phyloP scores from a whole-genome alignment of 768 basidiomycete species.

The Omphalotus guepiniiformis region DNA sequence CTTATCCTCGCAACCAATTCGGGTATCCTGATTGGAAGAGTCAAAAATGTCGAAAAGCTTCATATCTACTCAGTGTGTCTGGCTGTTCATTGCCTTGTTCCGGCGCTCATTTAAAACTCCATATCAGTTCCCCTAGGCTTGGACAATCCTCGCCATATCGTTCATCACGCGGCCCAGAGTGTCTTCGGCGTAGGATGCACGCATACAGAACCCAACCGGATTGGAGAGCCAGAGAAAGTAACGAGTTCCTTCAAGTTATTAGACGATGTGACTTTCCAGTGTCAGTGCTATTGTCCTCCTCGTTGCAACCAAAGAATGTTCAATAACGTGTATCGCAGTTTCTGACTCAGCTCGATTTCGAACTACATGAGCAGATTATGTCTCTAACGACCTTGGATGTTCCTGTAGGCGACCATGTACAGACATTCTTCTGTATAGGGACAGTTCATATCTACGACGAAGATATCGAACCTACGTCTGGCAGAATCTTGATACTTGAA shows the following conservation, averaged over 20 bases:
- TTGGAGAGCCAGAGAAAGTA: slow-evolving; percentile 42
- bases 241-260: slow-evolving; percentile 57
- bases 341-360: slow-evolving; percentile 29
- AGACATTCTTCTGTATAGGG: slow-evolving; percentile 48
- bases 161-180: slow-evolving; percentile 48
- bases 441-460: slow-evolving; percentile 35
- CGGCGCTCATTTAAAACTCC: slow-evolving; percentile 7
- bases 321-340: not conserved
- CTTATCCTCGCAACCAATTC: slow-evolving; percentile 55
- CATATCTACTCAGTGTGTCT: slow-evolving; percentile 62
- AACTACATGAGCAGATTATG: slow-evolving; percentile 59
- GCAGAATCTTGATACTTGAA: slow-evolving; percentile 59
- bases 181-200: slow-evolving; percentile 66
- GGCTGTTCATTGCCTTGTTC: not conserved
- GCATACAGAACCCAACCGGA: slow-evolving; percentile 46
- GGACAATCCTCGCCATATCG: slow-evolving; percentile 67
- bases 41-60: slow-evolving; percentile 69
- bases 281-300: slow-evolving; percentile 36
- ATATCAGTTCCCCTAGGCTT: slow-evolving; percentile 65
- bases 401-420: slow-evolving; percentile 23
- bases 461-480: slow-evolving; percentile 49
- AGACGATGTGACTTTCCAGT: slow-evolving; percentile 54
- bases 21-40: slow-evolving; percentile 59
- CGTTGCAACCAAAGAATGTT: not conserved
- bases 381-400: slow-evolving; percentile 37